These are phyloP conservation scores for Diutina siamensis DNA, from an alignment of 1,139 yeast species.

Conservation along the genomic window DNA sequence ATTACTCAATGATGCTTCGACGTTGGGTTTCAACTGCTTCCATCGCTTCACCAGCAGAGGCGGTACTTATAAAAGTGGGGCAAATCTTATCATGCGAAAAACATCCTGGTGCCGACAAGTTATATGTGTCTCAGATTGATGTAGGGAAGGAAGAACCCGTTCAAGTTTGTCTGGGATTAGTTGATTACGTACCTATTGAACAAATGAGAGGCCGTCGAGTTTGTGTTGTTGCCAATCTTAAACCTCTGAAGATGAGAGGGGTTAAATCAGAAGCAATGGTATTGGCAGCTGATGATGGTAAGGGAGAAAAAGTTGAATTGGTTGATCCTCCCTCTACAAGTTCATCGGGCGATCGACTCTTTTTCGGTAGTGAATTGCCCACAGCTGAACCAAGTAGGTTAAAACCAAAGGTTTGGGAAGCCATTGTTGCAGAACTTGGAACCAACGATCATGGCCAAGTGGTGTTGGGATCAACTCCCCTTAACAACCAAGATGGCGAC, in stretches of 20 bases:
- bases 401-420: conserved; percentile 4
- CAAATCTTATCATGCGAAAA: conserved; percentile 25
- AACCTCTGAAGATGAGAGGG: conserved; percentile 5
- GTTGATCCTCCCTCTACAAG: conserved; percentile 7
- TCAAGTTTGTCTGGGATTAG: conserved; percentile 4
- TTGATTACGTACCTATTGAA: neutral
- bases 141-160: conserved; percentile 10
- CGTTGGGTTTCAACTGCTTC: neutral
- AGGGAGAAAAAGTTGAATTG: conserved; percentile 4
- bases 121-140: conserved; percentile 40
- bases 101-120: conserved; percentile 43
- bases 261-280: neutral
- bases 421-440: neutral
- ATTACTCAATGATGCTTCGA: too few relatives aligned
- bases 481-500: neutral
- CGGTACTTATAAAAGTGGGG: conserved; percentile 23
- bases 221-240: neutral
- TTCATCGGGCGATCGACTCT: neutral
- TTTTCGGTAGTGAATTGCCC: neutral
- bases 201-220: neutral
- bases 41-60: neutral
- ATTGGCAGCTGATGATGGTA: conserved; percentile 6
- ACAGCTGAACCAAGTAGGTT: neutral
- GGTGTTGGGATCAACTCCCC: neutral
- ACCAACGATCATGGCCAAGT: neutral